phyloP scores from a whole-genome alignment of 208 protist genomes.

The Leishmania tropica region DNA sequence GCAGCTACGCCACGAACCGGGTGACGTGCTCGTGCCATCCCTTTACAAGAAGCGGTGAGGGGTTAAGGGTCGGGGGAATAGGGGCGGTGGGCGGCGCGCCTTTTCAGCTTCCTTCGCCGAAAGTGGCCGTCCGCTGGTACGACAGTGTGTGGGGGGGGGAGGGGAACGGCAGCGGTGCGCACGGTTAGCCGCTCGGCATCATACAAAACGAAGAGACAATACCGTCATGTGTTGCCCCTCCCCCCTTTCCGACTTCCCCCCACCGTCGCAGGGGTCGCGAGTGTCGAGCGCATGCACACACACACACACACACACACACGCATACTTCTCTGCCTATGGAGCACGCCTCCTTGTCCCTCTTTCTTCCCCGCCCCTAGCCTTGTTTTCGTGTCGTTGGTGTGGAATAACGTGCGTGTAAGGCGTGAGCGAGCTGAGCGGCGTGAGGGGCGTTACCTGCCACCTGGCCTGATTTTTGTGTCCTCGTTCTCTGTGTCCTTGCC shows the following conservation, averaged over 20 bases:
- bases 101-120: not conserved
- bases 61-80: not conserved
- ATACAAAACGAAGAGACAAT: not conserved
- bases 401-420: not conserved
- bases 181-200: not conserved
- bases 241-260: not conserved
- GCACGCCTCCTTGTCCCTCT: not conserved
- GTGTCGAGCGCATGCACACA: not conserved
- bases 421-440: not conserved
- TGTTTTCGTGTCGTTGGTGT: not conserved
- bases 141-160: not conserved
- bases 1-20: conserved; percentile 47
- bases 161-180: not conserved
- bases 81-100: not conserved
- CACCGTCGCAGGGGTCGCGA: not conserved
- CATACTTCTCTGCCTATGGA: not conserved
- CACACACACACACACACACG: too few species aligned
- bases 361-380: not conserved
- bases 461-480: not conserved
- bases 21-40: conserved; percentile 90
- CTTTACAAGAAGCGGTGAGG: conserved; percentile 94
- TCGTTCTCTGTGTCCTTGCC: not conserved
- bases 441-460: not conserved
- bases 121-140: not conserved
- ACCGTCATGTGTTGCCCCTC: not conserved